Evolutionary conservation across 129 eudicot genomes (phyloP).

Genomic region (Silybum marianum): DNA sequence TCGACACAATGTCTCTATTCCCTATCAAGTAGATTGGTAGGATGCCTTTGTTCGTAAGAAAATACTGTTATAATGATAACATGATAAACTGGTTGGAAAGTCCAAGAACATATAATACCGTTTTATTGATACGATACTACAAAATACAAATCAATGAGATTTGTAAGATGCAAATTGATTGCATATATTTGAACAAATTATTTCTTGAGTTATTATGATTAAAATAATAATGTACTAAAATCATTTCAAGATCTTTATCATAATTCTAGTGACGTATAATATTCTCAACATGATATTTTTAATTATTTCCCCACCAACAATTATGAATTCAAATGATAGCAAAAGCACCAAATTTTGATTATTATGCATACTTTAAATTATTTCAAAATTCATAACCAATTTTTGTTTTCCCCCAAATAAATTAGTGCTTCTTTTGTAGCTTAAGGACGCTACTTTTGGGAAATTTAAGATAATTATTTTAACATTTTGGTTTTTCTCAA

Average conservation of each 20-base stretch:
- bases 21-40: background rate
- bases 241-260: slow-evolving; percentile 24
- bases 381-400: background rate
- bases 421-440: slow-evolving; percentile 7
- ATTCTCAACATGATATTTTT: slow-evolving; percentile 23
- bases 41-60: background rate
- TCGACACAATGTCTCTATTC: background rate
- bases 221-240: slow-evolving; percentile 5
- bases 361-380: slow-evolving; percentile 1
- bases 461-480: background rate
- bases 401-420: background rate
- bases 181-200: background rate
- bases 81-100: background rate
- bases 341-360: slow-evolving; percentile 17
- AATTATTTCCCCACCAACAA: slow-evolving; percentile 36
- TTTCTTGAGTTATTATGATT: slow-evolving; percentile 22
- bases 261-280: slow-evolving; percentile 26
- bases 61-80: background rate
- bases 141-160: background rate
- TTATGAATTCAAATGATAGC: slow-evolving; percentile 23
- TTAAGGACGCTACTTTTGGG: background rate
- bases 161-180: background rate
- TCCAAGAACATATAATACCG: background rate
- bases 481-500: background rate
- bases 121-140: slow-evolving; percentile 7